Evolutionary conservation across 768 basidiomycete genomes (phyloP), one percentile per base, ranked within the genome.

Genomic region (Kwoniella botswanensis): DNA sequence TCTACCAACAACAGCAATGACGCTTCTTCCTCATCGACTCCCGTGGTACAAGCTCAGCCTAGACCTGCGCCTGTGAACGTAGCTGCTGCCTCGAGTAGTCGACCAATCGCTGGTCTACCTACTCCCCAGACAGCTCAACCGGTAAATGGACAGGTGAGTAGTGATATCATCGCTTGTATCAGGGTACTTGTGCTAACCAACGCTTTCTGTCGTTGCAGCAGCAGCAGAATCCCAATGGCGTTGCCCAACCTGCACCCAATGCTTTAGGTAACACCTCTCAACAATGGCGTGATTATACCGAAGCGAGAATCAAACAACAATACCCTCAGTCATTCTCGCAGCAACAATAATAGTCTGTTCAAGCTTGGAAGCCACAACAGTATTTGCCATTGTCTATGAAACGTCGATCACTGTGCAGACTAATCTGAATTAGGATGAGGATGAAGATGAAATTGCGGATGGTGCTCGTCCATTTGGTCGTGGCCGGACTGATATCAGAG

Each of bases 11-110:
- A 41, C 43, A 57, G 58, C 29, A 58, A n/a, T 43, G 29, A 10
- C 15, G 22, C 24, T 17, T 22, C 12, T 11, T 24, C 41, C 17
- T 42, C 53, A 18, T 3, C 26, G 13, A 13, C n/a, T 42, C 22
- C 55, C 42, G 24, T 35, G 26, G 41, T 53, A 22, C 53, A 26
- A 50, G 43, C n/a, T 17, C 52, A 65, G 55, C 21, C 63, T 3
- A 29, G 63, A 54, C 65, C 65, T 22, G 65, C 65, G 3, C 65
- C 57, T 35, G 56, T 67, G n/a, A 46, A 67, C 29, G 65, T 67
- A 15, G 41, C n/a, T 29, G 17, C 42, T 18, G 54, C 54, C 58
- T 13, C 18, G 17, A 52, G 9, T 54, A 13, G 12, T 18, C n/a
- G 42, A 58, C 24, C 56, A 12, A 59, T 46, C 29, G 43, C 55